These are phyloP conservation scores for Claviceps paspali DNA, from an alignment of 2,329 filamentous ascomycete genomes.

Conservation along the genomic window DNA sequence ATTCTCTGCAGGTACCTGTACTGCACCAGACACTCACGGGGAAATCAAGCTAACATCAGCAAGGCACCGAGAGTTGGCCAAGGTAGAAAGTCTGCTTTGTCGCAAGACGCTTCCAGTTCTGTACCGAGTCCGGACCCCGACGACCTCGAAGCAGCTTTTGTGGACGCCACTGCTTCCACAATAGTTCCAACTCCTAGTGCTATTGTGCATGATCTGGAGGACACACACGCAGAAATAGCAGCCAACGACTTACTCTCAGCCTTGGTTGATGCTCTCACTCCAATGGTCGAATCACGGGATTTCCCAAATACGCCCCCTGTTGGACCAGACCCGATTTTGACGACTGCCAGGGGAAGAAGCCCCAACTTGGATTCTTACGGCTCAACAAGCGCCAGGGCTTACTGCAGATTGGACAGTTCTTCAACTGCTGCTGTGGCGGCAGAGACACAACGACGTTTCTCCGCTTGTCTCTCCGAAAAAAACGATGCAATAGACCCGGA, in stretches of 20 bases:
- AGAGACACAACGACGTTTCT: neutral
- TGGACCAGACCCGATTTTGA: neutral
- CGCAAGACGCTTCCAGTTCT: neutral
- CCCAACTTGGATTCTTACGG: neutral
- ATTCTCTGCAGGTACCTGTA: slow-evolving; percentile 7
- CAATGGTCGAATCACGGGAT: neutral
- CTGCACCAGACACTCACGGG: neutral
- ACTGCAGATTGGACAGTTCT: neutral
- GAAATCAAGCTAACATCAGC: neutral
- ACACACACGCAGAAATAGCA: neutral
- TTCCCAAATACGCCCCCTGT: neutral
- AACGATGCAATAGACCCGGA: neutral
- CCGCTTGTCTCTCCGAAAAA: neutral
- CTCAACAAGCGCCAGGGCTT: neutral
- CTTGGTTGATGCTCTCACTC: slow-evolving; percentile 7
- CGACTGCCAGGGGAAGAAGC: neutral
- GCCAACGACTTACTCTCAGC: slow-evolving; percentile 5
- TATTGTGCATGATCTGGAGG: neutral
- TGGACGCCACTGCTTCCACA: neutral
- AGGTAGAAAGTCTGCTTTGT: neutral
- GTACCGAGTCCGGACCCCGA: neutral
- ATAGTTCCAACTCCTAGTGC: neutral
- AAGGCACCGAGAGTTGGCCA: neutral
- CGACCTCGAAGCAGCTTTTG: neutral
- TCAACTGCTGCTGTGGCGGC: neutral